A percentile compares a stretch with the other conserved stretches of the same genome.
These are phyloP conservation scores for Chaetothyriales sp. DNA, from an alignment of 2,329 filamentous ascomycete genomes.

Conservation along the genomic window DNA sequence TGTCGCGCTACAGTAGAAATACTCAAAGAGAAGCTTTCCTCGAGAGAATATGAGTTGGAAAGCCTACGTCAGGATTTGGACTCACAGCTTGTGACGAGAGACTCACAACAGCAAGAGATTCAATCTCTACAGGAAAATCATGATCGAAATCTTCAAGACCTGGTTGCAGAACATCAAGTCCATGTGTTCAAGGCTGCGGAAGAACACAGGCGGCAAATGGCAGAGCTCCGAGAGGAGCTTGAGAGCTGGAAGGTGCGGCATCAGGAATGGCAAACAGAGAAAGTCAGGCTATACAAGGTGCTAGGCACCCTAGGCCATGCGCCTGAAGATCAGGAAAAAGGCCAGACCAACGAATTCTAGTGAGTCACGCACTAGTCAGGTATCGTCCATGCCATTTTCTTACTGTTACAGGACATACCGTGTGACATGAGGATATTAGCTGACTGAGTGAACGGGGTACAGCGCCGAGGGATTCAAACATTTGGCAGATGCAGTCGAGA, in stretches of 20 bases:
- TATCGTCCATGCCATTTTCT: not conserved
- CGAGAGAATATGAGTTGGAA: constrained; percentile 4
- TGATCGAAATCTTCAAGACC: constrained; percentile 4
- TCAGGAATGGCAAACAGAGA: constrained; percentile 28
- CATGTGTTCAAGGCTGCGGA: constrained; percentile 23
- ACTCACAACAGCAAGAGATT: constrained; percentile 6
- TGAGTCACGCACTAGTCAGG: not conserved
- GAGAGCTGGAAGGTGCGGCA: constrained; percentile 31
- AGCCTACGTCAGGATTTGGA: constrained; percentile 3
- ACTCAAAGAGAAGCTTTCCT: constrained; percentile 4
- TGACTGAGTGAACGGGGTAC: not conserved
- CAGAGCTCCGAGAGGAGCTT: constrained; percentile 14
- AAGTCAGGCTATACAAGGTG: not conserved
- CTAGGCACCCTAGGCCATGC: not conserved
- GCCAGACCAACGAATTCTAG: not conserved
- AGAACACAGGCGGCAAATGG: constrained; percentile 20
- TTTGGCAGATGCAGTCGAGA: not conserved
- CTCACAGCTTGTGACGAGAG: constrained; percentile 4
- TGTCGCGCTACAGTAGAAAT: not conserved
- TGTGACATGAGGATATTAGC: not conserved
- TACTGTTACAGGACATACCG: not conserved
- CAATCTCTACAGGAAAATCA: constrained; percentile 3
- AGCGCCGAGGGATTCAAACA: not conserved
- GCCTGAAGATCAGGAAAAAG: not conserved
- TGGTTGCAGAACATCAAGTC: constrained; percentile 18